Percentiles rank a stretch among this genome's conserved stretches.
These are phyloP conservation scores for Volvox reticuliferus DNA, from an alignment of 139 green algal species.

Conservation along the genomic window DNA sequence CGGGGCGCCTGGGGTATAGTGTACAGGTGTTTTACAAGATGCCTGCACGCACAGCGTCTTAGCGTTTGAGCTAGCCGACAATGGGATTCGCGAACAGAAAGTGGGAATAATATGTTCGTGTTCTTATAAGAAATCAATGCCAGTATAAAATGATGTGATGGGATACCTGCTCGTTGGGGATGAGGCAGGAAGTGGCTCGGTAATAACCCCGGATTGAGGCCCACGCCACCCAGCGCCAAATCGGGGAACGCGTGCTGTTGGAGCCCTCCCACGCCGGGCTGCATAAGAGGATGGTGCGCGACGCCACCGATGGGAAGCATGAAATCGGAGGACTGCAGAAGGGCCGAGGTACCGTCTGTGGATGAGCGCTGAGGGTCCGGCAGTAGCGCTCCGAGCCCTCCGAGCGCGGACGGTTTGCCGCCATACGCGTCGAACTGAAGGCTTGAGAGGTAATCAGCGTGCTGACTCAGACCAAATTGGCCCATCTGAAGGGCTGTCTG, in stretches of 20 bases:
- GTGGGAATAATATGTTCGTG: too few species aligned
- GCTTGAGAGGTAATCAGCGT: not conserved
- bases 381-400: not conserved
- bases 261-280: not conserved
- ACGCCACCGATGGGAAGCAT: constrained; percentile 14
- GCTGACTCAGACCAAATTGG: not conserved
- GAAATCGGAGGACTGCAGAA: constrained; percentile 17
- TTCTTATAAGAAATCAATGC: too few species aligned
- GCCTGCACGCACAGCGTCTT: too few species aligned
- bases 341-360: constrained; percentile 18
- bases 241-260: not conserved
- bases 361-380: not conserved
- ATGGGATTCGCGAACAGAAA: too few species aligned
- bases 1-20: too few species aligned
- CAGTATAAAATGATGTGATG: too few species aligned
- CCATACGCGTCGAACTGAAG: not conserved
- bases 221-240: not conserved
- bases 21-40: too few species aligned
- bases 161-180: constrained; percentile 23
- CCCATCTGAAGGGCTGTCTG: constrained; percentile 3
- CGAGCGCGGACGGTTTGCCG: not conserved
- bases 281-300: not conserved
- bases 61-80: too few species aligned
- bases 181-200: constrained; percentile 7
- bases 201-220: constrained; percentile 9